Evolutionary conservation across 306 rosid genomes (phyloP), one percentile per base, ranked within the genome.

Genomic region (Lablab purpureus): DNA sequence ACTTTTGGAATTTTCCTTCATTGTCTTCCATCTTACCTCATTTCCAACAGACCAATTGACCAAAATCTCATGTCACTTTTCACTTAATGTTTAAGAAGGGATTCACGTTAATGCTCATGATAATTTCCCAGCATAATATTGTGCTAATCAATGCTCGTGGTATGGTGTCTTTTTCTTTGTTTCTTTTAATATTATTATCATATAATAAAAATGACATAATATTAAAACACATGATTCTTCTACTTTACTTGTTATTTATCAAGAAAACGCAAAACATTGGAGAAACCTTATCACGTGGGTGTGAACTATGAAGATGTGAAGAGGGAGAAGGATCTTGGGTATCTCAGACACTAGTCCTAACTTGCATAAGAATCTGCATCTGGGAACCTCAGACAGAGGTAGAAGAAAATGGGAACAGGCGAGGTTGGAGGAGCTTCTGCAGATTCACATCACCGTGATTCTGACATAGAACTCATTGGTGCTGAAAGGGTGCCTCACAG

Each of bases 401-500:
- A 6, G 19, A 28, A 81, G 62, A 65, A 10, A 71, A 78, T 80
- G 87, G 82, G 47, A 81, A 11, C 72, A 46, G 79, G 74, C 1
- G 84, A 75, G 28, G 73, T 10, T 10, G 77, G 30, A 66, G 46
- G 37, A 60, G 37, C 11, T 75, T 81, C 75, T 32, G 23, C 78
- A 81, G 83, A 76, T 71, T 66, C 43, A 23, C 81, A 76, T 14
- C 36, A 41, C 23, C 81, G 25, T 30, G 81, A 80, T 0, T 80
- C 85, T 1, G 86, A 76, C 52, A 80, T 80, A 52, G 89, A 88
- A 52, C 88, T 85, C 73, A 58, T 75, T 34, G 84, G 74, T 41
- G 65, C 43, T 51, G 84, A 82, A 50, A 82, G 75, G 4, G 21
- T 45, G 34, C 4, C 73, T 70, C 52, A 84, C 55, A 75, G 78